A percentile compares a stretch with the other conserved stretches of the same genome.
Evolutionary conservation across 2,329 filamentous ascomycete species (phyloP).

Genomic region (Diaporthe caulivora): DNA sequence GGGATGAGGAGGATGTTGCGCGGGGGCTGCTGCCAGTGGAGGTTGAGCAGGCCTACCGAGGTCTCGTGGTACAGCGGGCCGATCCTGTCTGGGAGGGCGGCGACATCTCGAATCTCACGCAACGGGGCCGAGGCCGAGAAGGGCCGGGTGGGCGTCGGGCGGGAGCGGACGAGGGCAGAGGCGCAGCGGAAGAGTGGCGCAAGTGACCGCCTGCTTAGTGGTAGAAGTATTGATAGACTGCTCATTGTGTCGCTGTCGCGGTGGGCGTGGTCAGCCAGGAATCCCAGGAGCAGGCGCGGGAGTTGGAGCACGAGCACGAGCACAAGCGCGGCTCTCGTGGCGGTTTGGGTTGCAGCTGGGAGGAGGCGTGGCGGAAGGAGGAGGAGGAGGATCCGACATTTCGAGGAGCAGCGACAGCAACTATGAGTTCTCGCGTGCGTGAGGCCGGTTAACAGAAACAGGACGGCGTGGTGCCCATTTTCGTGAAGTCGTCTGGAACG

Average conservation of each 20-base stretch:
- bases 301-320: neutral
- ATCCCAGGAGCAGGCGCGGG: neutral
- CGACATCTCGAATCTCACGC: slow-evolving; percentile 63
- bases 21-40: slow-evolving; percentile 67
- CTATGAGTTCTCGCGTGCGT: neutral
- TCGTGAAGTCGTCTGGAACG: neutral
- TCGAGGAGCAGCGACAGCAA: slow-evolving; percentile 17
- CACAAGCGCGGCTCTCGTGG: slow-evolving; percentile 8
- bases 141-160: slow-evolving; percentile 44
- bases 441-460: neutral
- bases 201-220: slow-evolving; percentile 18
- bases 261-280: neutral
- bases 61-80: slow-evolving; percentile 74
- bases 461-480: slow-evolving; percentile 9
- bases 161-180: neutral
- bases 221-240: neutral
- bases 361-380: neutral
- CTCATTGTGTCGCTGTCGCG: slow-evolving; percentile 22
- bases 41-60: slow-evolving; percentile 63
- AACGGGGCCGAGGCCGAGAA: slow-evolving; percentile 63
- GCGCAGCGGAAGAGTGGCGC: slow-evolving; percentile 7
- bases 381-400: slow-evolving; percentile 35
- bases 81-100: slow-evolving; percentile 65
- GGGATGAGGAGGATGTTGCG: slow-evolving; percentile 70
- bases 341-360: slow-evolving; percentile 9